These are phyloP conservation scores for Fonsecaea erecta DNA, from an alignment of 2,329 filamentous ascomycete genomes.

Conservation along the genomic window DNA sequence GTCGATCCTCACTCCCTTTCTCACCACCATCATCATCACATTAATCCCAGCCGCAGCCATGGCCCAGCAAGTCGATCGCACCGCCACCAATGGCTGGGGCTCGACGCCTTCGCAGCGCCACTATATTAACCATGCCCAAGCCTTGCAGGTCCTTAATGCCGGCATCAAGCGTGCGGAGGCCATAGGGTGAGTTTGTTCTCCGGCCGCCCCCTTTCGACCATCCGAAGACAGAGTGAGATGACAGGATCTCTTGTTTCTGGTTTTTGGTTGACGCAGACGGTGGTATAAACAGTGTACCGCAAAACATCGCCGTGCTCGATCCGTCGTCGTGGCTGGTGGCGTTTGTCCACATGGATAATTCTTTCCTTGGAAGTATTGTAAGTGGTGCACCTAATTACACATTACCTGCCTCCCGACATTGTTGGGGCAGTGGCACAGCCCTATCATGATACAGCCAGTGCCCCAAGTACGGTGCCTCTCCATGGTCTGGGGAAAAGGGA, in stretches of 20 bases:
- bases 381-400: background rate
- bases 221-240: background rate
- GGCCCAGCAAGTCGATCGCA: conserved; percentile 15
- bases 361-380: conserved; percentile 20
- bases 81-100: conserved; percentile 20
- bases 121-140: conserved; percentile 27
- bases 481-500: too few species aligned
- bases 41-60: background rate
- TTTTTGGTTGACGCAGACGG: background rate
- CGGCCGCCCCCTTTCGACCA: background rate
- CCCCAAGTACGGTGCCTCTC: too few species aligned
- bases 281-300: conserved; percentile 14
- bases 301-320: conserved; percentile 33
- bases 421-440: background rate
- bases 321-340: conserved; percentile 26
- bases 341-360: conserved; percentile 33
- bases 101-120: conserved; percentile 26
- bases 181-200: conserved; percentile 12
- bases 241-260: too few species aligned
- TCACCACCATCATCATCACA: background rate
- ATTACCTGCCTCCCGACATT: background rate
- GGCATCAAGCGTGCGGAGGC: conserved; percentile 13
- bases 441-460: too few species aligned
- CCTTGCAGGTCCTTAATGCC: conserved; percentile 24
- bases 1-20: background rate